phyloP scores from a whole-genome alignment of 257 asterid species.

The Penstemon newberryi region DNA sequence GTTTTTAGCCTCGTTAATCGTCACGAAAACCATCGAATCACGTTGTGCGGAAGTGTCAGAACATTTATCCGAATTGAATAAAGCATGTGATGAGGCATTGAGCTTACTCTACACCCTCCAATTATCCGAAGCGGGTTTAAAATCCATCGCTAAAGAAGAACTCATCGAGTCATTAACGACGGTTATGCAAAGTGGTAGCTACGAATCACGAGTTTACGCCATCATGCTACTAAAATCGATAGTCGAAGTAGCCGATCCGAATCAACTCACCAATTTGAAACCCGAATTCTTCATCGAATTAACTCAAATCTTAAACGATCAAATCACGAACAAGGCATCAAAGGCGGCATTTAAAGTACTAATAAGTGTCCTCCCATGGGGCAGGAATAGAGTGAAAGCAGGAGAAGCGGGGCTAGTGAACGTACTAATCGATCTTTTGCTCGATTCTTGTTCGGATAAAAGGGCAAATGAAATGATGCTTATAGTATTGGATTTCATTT shows the following conservation, averaged over 20 bases:
- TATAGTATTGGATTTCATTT: constrained; percentile 48
- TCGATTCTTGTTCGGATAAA: constrained; percentile 40
- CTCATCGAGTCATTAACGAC: constrained; percentile 46
- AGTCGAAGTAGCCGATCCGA: constrained; percentile 46
- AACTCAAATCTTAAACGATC: constrained; percentile 43
- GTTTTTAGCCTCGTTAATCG: constrained; percentile 51
- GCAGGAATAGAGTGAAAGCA: constrained; percentile 63
- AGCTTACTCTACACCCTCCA: constrained; percentile 51
- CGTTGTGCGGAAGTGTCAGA: constrained; percentile 7
- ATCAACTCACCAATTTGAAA: constrained; percentile 25
- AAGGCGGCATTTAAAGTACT: constrained; percentile 52
- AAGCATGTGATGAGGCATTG: constrained; percentile 56
- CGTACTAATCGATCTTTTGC: constrained; percentile 47
- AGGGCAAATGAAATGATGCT: constrained; percentile 53
- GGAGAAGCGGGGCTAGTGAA: constrained; percentile 55
- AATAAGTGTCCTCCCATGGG: constrained; percentile 41
- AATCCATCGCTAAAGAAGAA: constrained; percentile 31
- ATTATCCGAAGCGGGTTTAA: constrained; percentile 52
- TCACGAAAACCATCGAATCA: constrained; percentile 3
- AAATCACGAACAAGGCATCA: constrained; percentile 46
- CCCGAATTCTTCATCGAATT: constrained; percentile 46
- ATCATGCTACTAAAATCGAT: constrained; percentile 50
- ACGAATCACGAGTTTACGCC: constrained; percentile 61
- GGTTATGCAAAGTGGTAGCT: constrained; percentile 56
- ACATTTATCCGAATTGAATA: background rate